Evolutionary conservation across 1,284 basidiomycete genomes (phyloP), one percentile per base, ranked within the genome.

Genomic region (Ustilago trichophora): DNA sequence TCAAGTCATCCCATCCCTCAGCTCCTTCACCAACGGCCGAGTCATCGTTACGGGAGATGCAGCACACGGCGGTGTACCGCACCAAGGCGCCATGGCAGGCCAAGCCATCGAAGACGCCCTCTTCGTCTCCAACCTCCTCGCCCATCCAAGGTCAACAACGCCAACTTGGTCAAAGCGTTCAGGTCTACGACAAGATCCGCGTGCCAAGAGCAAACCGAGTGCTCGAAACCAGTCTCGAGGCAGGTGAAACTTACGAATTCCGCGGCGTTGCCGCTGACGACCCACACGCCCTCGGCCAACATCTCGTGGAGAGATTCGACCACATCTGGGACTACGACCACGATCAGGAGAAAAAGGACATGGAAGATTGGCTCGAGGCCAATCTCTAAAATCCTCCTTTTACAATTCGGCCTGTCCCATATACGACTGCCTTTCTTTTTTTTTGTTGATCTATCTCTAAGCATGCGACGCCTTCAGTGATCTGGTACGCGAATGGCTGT

Each of bases 71-170:
- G 88, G 87, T 84, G 76, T 85, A 16, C 87, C 88, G 0, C 86
- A 87, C 72, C 82, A 88, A n/a, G 87, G 87, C 2, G 85, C 87
- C 0, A 87, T 87, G 12, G 87, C 86, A 12, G 86, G 87, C 1
- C 87, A 88, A 78, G 87, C 86, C 0, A 83, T 88, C 37, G 88
- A 89, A 71, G 87, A 88, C 64, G 85, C 85, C 0, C 85, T 85
- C 35, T 77, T 86, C 10, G 80, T 89, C 12, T 84, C 84, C 36
- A 78, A 82, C 21, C 80, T 89, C 9, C 84, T 89, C 3, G 70
- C 78, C 3, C 84, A 86, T 63, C 83, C 85, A 75, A 82, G 52
- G 84, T 85, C 6, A 83, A 80, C 18, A 52, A 73, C 12, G 64
- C 73, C n/a, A 87, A 86, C 65, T 67, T 88, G 13, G 79, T 84